Conservation (phyloP, 2,329 filamentous ascomycete genomes). For the Alternaria sp. region DNA sequence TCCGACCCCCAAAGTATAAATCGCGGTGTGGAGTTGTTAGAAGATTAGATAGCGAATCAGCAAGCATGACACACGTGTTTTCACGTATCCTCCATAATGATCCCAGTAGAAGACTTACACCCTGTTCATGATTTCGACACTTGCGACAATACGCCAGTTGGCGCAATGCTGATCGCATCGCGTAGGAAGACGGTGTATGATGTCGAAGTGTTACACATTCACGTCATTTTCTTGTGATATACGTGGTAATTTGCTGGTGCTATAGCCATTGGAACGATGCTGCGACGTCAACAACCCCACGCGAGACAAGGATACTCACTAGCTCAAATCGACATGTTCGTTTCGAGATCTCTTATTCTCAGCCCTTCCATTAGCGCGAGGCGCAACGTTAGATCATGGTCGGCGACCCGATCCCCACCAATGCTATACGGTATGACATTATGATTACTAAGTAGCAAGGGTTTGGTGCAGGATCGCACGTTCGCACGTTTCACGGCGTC, state of each 20-base stretch:
- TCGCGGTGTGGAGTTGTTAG: background rate
- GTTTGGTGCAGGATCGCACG: background rate
- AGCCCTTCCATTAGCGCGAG: background rate
- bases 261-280: background rate
- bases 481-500: slow-evolving; percentile 1
- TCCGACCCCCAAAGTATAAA: background rate
- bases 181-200: background rate
- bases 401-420: background rate
- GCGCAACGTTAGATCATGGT: background rate
- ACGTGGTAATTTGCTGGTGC: background rate
- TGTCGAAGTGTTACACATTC: background rate
- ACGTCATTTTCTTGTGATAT: background rate
- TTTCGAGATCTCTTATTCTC: background rate
- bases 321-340: background rate
- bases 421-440: background rate
- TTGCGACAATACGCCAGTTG: background rate
- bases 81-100: background rate
- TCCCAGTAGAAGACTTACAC: background rate
- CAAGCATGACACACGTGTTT: background rate
- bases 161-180: background rate
- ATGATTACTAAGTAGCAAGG: background rate
- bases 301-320: background rate
- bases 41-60: background rate
- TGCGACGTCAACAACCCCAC: background rate
- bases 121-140: too few relatives aligned